Percentiles rank a stretch among this genome's conserved stretches.
These are phyloP conservation scores for Phoma herbarum DNA, from an alignment of 2,329 filamentous ascomycete species.

Conservation along the genomic window DNA sequence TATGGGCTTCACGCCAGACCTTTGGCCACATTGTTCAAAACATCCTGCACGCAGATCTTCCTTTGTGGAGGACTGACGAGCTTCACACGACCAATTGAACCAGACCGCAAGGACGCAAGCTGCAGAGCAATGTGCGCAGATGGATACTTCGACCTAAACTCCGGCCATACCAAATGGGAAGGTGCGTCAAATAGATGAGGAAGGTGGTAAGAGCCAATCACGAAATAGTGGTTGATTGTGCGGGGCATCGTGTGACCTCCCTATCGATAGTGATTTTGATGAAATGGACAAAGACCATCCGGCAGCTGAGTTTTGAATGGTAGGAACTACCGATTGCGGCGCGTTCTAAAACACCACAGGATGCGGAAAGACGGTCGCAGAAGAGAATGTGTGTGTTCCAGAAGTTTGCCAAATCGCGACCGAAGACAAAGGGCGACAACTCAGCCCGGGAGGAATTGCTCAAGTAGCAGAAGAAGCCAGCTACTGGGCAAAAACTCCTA, in stretches of 20 bases:
- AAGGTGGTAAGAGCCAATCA: constrained; percentile 16
- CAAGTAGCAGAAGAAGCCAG: too few relatives aligned
- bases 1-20: constrained; percentile 9
- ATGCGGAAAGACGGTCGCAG: background rate
- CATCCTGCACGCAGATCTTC: constrained; percentile 19
- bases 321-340: constrained; percentile 17
- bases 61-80: constrained; percentile 1
- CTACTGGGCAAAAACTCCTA: too few relatives aligned
- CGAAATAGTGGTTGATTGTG: constrained; percentile 22
- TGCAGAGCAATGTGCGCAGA: constrained; percentile 18
- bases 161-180: constrained; percentile 15
- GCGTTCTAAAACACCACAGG: constrained; percentile 1
- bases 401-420: constrained; percentile 7
- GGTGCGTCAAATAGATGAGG: constrained; percentile 22
- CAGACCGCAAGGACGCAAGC: constrained; percentile 1
- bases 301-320: constrained; percentile 28
- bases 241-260: constrained; percentile 30
- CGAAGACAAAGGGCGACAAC: background rate
- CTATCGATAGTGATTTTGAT: constrained; percentile 42
- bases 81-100: constrained; percentile 11
- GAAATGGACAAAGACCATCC: constrained; percentile 35
- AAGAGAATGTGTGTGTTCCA: background rate
- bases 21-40: constrained; percentile 19
- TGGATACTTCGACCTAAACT: constrained; percentile 11
- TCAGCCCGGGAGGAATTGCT: background rate